Base-by-base conservation (phyloP, 1,284 basidiomycete genomes). In the Ceratobasidium theobromae region DNA sequence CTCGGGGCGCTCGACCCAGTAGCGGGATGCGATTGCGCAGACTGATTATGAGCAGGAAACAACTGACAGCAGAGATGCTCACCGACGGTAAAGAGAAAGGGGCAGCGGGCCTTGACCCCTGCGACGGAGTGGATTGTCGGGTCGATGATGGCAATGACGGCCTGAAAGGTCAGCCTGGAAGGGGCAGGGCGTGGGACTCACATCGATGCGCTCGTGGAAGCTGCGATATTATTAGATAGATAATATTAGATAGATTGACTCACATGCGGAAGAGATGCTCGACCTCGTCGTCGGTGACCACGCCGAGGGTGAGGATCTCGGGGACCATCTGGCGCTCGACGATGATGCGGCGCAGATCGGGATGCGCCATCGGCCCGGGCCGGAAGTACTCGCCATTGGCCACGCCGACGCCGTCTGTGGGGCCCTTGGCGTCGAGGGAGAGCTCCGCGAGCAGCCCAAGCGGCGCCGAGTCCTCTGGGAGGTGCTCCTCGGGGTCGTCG, bases 251-350 rank as follows among this genome's bases (percentile, higher is more conserved):
- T 5, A 49, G 3, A 0, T 6, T 14, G 18, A 81, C 89, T 45
- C 73, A 93, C 87, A 94, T 91, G 54, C 89, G 81, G 72, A 94
- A 94, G 25, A 94, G 76, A 70, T 86, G 87, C 66, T 93, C 86
- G 8, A 93, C 90, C 71, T 94, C 92, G 54, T 86, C 84, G 0
- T 88, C 85, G 0, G 86, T 86, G 49, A 94, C 88, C 30, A 94
- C 77, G 14, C 88, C 89, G 69, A 91, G 87, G 0, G 92, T 84
- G 49, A 94, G 74, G 65, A 94, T 91, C 73, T 93, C 91, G 0
- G 91, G 91, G n/a, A 64, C 60, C 0, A 88, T 88, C 70, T 91
- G 87, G 67, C 84, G 84, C 72, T 93, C 90, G 58, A 92, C 91
- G 72, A 93, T 77, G 57, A 82, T 81, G 62, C 87, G 86, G 12